Evolutionary conservation across 2,329 filamentous ascomycete genomes (phyloP), one percentile per base, ranked within the genome.

Genomic region (Emmonsiellopsis sp.): DNA sequence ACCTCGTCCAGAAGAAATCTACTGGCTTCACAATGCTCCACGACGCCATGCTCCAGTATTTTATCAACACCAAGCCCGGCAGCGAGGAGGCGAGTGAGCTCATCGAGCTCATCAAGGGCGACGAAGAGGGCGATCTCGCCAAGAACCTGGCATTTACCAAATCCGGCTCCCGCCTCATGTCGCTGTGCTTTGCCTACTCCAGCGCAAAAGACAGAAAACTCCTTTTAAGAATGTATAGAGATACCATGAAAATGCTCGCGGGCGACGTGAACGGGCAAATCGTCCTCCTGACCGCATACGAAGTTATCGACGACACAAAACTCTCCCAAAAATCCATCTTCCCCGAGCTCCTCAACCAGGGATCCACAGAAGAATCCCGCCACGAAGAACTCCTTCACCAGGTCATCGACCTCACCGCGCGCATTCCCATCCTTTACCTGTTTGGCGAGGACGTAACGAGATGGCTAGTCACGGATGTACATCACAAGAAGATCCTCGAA

Each of bases 1-100:
- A 86, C 57, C 80, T 98, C 42, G 81, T 97, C 47, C 91, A 98
- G 72, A 98, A 98, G 81, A 93, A 93, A 73, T 85, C 93, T 73
- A 94, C 89, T 0, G 92, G 89, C 8, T 97, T 98, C 72, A 97
- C 92, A 2, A 94, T 98, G 80, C 81, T 98, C 17, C 94, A 98
- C 70, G 93, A 97, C 64, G 93, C 93, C 49, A 95, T 98, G 91
- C 77, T 96, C 55, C 92, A 98, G 68, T 98, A 96, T 71, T 96
- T 92, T 72, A 74, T 89, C 51, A 92, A 87, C 63, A 83, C 85
- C 46, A 85, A 86, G 59, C 76, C 81, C 4, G 90, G 86, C 3
- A 88, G 84, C 44, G 83, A 88, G 54, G 92, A 97, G 68, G 84
- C 88, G 42, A 87, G 78, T 34, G 90, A 95, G 62, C 96, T 95